phyloP scores from a whole-genome alignment of 2,329 filamentous ascomycete genomes.

The Fusarium sambucinum region DNA sequence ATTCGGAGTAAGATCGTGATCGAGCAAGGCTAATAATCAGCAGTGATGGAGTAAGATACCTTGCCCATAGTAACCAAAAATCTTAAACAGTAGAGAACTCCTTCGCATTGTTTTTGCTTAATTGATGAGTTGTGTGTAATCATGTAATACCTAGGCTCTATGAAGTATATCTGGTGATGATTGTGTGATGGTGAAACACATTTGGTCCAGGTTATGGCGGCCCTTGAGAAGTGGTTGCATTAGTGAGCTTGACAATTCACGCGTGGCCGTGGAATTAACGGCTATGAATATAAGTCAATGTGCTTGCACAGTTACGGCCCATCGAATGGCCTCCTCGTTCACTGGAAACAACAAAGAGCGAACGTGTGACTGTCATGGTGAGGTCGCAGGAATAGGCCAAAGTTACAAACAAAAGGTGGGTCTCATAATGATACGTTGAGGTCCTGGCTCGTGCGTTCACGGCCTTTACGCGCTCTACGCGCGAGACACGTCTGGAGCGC shows the following conservation, averaged over 20 bases:
- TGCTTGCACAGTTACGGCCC: constrained; percentile 8
- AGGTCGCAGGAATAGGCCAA: constrained; percentile 17
- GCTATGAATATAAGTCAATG: constrained; percentile 9
- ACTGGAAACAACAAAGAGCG: constrained; percentile 11
- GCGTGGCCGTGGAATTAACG: constrained; percentile 26
- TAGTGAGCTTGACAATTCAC: constrained; percentile 28
- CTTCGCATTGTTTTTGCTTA: neutral
- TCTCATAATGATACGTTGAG: constrained; percentile 8
- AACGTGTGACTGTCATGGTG: neutral
- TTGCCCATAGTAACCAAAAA: constrained; percentile 3
- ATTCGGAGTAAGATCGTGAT: neutral
- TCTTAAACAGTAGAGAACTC: neutral
- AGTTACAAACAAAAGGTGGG: constrained; percentile 9
- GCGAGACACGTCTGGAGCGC: constrained; percentile 51
- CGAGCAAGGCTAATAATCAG: neutral
- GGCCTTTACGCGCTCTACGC: constrained; percentile 43
- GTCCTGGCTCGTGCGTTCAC: constrained; percentile 39
- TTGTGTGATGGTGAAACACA: constrained; percentile 22
- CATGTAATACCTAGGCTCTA: neutral
- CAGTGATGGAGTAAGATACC: neutral
- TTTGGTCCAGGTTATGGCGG: constrained; percentile 20
- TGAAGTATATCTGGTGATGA: neutral
- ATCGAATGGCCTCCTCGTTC: constrained; percentile 17
- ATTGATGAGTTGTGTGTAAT: neutral
- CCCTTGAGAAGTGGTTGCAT: constrained; percentile 43